These are phyloP conservation scores for Phialocephala sp. DNA, from an alignment of 2,329 filamentous ascomycete species.

Conservation along the genomic window DNA sequence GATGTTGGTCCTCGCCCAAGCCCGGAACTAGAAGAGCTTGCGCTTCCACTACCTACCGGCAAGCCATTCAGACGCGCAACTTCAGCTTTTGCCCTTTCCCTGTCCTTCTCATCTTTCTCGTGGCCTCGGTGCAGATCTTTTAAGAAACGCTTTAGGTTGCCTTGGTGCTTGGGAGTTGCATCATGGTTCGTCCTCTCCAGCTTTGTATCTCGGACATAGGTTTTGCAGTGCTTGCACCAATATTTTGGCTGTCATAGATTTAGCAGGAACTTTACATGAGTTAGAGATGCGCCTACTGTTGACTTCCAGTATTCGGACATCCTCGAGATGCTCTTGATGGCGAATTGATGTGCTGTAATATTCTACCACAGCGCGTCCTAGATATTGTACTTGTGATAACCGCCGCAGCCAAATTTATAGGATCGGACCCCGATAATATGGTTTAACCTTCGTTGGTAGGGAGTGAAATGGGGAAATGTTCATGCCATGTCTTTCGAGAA, in stretches of 20 bases:
- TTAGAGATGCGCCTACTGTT: constrained; percentile 57
- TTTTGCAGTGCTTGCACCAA: constrained; percentile 97
- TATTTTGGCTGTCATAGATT: constrained; percentile 70
- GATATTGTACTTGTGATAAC: neutral
- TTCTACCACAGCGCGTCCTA: neutral
- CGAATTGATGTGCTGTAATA: neutral
- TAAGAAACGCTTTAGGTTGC: constrained; percentile 84
- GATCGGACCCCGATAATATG: neutral
- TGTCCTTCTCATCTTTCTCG: constrained; percentile 80
- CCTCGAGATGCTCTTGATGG: constrained; percentile 17
- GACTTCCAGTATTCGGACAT: constrained; percentile 99
- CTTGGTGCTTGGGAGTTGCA: constrained; percentile 82
- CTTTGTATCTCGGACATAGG: constrained; percentile 89
- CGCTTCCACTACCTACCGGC: constrained; percentile 53
- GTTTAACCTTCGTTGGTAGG: neutral
- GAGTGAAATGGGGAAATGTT: neutral
- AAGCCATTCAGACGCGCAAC: constrained; percentile 85
- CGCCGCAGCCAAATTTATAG: neutral
- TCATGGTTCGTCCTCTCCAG: constrained; percentile 91
- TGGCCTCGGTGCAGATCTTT: constrained; percentile 86
- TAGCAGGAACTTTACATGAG: constrained; percentile 22
- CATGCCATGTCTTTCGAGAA: neutral
- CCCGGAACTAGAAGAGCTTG: constrained; percentile 35
- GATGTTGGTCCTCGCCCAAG: constrained; percentile 38
- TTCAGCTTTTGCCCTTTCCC: constrained; percentile 82